Percentiles rank a stretch among this genome's conserved stretches.
Evolutionary conservation across 768 basidiomycete species (phyloP).

Genomic region (Lepiota subincarnata): DNA sequence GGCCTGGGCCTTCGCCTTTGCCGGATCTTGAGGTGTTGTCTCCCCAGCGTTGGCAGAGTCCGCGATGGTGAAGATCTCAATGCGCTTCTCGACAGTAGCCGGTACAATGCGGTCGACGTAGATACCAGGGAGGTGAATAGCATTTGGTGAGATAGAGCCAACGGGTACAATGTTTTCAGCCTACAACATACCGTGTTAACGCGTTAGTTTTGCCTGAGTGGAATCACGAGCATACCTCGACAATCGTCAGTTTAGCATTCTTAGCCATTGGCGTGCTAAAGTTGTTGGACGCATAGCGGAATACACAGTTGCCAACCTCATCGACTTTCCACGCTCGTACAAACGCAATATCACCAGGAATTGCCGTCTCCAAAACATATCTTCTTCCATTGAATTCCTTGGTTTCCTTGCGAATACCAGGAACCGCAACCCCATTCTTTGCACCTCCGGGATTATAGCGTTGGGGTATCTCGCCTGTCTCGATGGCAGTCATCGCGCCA

Average conservation of each 20-base stretch:
- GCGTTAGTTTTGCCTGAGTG: neutral
- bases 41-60: conserved; percentile 31
- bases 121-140: conserved; percentile 79
- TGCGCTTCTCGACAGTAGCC: conserved; percentile 70
- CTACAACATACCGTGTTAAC: conserved; percentile 28
- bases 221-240: conserved; percentile 54
- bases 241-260: conserved; percentile 84
- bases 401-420: conserved; percentile 72
- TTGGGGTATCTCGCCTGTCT: conserved; percentile 74
- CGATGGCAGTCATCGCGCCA: conserved; percentile 80
- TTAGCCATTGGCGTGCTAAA: conserved; percentile 86
- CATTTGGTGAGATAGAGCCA: conserved; percentile 75
- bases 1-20: conserved; percentile 49
- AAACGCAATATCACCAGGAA: conserved; percentile 80
- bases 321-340: conserved; percentile 91
- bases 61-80: conserved; percentile 73
- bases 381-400: conserved; percentile 74
- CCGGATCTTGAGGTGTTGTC: conserved; percentile 32
- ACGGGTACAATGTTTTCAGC: conserved; percentile 87
- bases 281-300: conserved; percentile 88
- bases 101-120: conserved; percentile 88
- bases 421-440: conserved; percentile 61
- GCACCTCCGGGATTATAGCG: conserved; percentile 77
- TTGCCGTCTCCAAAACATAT: conserved; percentile 78
- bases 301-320: conserved; percentile 86